Evolutionary conservation across 192 early-diverging fungal genomes (phyloP), one percentile per base, ranked within the genome.

Genomic region (Mortierella alpina): DNA sequence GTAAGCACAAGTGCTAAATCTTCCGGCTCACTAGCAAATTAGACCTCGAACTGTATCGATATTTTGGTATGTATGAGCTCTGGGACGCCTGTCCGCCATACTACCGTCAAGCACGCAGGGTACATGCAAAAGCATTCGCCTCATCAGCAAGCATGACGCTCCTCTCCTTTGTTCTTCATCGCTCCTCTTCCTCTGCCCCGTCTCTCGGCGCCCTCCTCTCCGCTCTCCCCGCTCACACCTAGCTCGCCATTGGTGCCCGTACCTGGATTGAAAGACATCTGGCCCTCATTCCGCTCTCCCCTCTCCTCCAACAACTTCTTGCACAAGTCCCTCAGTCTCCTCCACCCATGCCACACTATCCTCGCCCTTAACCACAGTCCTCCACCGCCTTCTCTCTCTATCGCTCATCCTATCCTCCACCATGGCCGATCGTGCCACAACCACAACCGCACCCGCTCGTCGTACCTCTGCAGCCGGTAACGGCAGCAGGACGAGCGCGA

Each of bases 261-360:
- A 58, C 75, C 75, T 52, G 67, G 75, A 71, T 79, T 79, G 75
- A 70, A 71, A 79, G 75, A 79, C 62, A 79, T 79, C 75, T 71
- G 75, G 69, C 44, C 41, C 53, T 66, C 49, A 42, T 5, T 10
- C 11, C 58, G 4, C 13, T 15, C 7, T 1, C 17, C 18, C 44
- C 40, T 22, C 59, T 44, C 62, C 18, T 22, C 49, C 45, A 46
- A 58, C 10, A n/a, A 8, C 47, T 45, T 47, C 54, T 13, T 63
- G 45, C 1, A 31, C 1, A 31, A 31, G 31, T 31, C 31, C 31
- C 31, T 31, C 31, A 31, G 3, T 41, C 66, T 49, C 14, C 22
- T 39, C 15, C 6, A 7, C 23, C 50, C 40, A 66, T 20, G 47
- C 22, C n/a, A 39, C 61, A 53, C 42, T 22, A 44, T 42, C 40